These are phyloP conservation scores for Actinidia chinensis DNA, from an alignment of 179 eudicot genomes.

Conservation along the genomic window DNA sequence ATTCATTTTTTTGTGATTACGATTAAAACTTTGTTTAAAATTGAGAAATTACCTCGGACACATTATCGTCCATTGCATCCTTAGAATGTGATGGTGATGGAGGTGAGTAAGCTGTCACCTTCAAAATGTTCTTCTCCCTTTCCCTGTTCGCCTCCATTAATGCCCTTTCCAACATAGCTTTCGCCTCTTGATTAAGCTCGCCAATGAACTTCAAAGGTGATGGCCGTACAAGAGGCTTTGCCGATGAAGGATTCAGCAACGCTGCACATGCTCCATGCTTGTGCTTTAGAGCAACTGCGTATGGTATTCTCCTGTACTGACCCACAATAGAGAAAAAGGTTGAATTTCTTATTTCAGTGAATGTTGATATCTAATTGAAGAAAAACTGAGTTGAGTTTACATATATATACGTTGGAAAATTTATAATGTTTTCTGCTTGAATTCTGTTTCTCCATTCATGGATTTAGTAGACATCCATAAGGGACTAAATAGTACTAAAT, in stretches of 20 bases:
- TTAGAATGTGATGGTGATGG: constrained; percentile 75
- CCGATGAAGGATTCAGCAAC: constrained; percentile 78
- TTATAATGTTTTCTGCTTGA: no score
- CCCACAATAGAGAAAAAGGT: neutral
- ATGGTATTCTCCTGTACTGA: constrained; percentile 83
- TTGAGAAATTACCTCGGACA: constrained; percentile 66
- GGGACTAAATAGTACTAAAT: no score
- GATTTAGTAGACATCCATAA: no score
- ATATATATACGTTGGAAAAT: no score
- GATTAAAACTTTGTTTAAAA: neutral
- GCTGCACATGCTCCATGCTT: constrained; percentile 77
- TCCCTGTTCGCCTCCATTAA: constrained; percentile 86
- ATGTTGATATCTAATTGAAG: no score
- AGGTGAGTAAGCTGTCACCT: constrained; percentile 55
- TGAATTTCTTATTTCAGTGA: neutral
- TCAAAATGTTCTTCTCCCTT: constrained; percentile 78
- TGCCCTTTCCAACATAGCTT: constrained; percentile 72
- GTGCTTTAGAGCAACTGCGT: constrained; percentile 70
- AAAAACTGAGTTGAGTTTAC: no score
- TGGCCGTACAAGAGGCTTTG: constrained; percentile 97
- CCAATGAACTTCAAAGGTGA: constrained; percentile 93
- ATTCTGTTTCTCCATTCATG: no score
- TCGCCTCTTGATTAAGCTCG: constrained; percentile 89
- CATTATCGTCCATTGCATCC: constrained; percentile 53
- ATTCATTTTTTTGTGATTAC: neutral